phyloP scores from a whole-genome alignment of 176 grass and related monocot species.

The Hsuehochloa calcarea region DNA sequence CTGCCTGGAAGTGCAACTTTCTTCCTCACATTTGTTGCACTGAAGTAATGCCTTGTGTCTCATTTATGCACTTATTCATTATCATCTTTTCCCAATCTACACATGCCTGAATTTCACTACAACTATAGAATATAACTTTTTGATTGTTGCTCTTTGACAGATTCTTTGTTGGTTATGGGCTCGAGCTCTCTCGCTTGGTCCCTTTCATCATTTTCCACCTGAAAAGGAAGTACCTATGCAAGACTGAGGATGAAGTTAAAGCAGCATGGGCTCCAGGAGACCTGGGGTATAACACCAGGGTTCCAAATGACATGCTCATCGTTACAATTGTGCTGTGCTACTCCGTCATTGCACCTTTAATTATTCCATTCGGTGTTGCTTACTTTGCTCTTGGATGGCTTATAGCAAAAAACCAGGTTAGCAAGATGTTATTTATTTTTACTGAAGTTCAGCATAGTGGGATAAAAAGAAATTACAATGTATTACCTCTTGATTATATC shows the following conservation, averaged over 20 bases:
- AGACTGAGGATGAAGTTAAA: conserved; percentile 81
- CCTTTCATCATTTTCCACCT: conserved; percentile 90
- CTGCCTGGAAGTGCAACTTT: conserved; percentile 86
- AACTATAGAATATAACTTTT: conserved; percentile 21
- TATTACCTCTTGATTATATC: background rate
- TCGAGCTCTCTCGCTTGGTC: conserved; percentile 84
- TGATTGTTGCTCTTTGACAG: conserved; percentile 45
- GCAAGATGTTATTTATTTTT: conserved; percentile 2
- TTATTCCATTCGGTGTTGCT: conserved; percentile 74
- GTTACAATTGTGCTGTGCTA: conserved; percentile 84
- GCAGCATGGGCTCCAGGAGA: conserved; percentile 81
- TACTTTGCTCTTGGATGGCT: conserved; percentile 96
- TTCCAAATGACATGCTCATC: conserved; percentile 91
- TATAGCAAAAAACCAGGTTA: conserved; percentile 76
- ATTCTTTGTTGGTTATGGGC: conserved; percentile 95
- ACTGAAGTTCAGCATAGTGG: background rate
- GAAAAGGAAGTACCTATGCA: conserved; percentile 94
- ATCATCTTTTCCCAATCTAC: background rate
- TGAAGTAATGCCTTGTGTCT: conserved; percentile 57
- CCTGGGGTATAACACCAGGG: conserved; percentile 62
- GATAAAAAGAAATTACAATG: background rate
- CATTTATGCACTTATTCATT: conserved; percentile 2
- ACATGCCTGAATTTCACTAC: background rate
- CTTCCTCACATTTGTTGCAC: conserved; percentile 82
- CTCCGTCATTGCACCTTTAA: conserved; percentile 84